A percentile compares a stretch with the other conserved stretches of the same genome.
Evolutionary conservation across 306 rosid genomes (phyloP).

Genomic region (Vachellia collinsii): DNA sequence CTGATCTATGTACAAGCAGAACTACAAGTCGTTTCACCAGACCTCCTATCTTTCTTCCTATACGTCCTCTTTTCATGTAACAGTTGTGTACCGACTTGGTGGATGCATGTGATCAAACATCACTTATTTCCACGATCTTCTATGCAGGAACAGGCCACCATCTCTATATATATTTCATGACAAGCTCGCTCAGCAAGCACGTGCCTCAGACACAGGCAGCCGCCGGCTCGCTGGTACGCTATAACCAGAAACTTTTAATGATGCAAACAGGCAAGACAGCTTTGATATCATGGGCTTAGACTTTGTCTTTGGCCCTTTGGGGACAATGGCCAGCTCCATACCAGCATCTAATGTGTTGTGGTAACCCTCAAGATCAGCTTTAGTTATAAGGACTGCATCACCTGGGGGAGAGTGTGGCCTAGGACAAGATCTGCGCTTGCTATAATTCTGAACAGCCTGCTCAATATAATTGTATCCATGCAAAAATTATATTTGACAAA

Average conservation of each 20-base stretch:
- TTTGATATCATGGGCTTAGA: constrained; percentile 87
- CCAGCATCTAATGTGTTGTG: constrained; percentile 53
- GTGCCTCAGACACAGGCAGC: constrained; percentile 82
- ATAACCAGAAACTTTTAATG: constrained; percentile 69
- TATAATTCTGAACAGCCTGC: constrained; percentile 91
- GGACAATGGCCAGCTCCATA: constrained; percentile 64
- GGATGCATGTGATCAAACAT: constrained; percentile 39
- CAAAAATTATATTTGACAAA: constrained; percentile 12
- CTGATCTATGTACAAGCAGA: constrained; percentile 40
- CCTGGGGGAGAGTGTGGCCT: constrained; percentile 68
- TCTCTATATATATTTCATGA: constrained; percentile 27
- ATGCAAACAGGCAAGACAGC: constrained; percentile 81
- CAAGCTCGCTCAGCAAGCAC: constrained; percentile 71
- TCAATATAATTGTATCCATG: constrained; percentile 14
- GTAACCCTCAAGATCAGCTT: constrained; percentile 96
- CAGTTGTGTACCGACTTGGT: constrained; percentile 50
- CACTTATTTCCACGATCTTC: constrained; percentile 50
- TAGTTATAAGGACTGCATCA: constrained; percentile 85
- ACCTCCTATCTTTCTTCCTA: constrained; percentile 33
- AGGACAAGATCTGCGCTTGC: constrained; percentile 48
- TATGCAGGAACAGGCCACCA: constrained; percentile 55
- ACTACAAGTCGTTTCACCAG: constrained; percentile 38
- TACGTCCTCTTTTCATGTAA: constrained; percentile 54
- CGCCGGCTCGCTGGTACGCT: constrained; percentile 61
- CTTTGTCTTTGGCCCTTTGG: constrained; percentile 56